These are phyloP conservation scores for Phytophthora hibernalis DNA, from an alignment of 352 stramenopile species.

Conservation along the genomic window DNA sequence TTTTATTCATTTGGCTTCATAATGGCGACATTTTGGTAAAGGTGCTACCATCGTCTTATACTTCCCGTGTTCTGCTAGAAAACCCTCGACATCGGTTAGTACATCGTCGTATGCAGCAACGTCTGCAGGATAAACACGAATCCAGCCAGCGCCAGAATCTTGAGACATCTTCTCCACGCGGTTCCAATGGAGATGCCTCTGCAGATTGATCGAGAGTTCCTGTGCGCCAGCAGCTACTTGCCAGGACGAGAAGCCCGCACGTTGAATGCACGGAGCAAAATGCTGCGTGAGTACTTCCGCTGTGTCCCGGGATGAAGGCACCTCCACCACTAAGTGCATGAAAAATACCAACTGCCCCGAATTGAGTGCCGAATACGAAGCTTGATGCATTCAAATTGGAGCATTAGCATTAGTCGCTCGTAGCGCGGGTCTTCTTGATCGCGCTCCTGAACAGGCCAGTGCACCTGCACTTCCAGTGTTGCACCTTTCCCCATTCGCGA, in stretches of 20 bases:
- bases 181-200: slow-evolving; percentile 90
- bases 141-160: slow-evolving; percentile 85
- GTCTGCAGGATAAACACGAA: slow-evolving; percentile 85
- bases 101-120: slow-evolving; percentile 84
- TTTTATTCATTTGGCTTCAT: slow-evolving; percentile 29
- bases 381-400: slow-evolving; percentile 87
- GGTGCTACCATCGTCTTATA: slow-evolving; percentile 34
- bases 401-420: slow-evolving; percentile 86
- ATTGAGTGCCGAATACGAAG: slow-evolving; percentile 73
- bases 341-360: slow-evolving; percentile 87
- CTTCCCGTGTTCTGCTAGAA: slow-evolving; percentile 63
- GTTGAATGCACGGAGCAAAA: slow-evolving; percentile 84
- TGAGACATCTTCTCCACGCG: slow-evolving; percentile 90
- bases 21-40: slow-evolving; percentile 6
- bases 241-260: slow-evolving; percentile 85
- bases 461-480: slow-evolving; percentile 86
- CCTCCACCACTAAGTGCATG: slow-evolving; percentile 84
- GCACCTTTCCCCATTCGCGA: slow-evolving; percentile 86
- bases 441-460: slow-evolving; percentile 86
- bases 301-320: slow-evolving; percentile 57
- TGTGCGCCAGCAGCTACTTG: slow-evolving; percentile 86
- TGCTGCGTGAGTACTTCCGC: slow-evolving; percentile 65
- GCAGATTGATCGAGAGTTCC: slow-evolving; percentile 88
- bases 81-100: slow-evolving; percentile 72
- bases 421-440: slow-evolving; percentile 90